A percentile compares a stretch with the other conserved stretches of the same genome.
Evolutionary conservation across 2,329 filamentous ascomycete genomes (phyloP).

Genomic region (Pseudogymnoascus sp.): DNA sequence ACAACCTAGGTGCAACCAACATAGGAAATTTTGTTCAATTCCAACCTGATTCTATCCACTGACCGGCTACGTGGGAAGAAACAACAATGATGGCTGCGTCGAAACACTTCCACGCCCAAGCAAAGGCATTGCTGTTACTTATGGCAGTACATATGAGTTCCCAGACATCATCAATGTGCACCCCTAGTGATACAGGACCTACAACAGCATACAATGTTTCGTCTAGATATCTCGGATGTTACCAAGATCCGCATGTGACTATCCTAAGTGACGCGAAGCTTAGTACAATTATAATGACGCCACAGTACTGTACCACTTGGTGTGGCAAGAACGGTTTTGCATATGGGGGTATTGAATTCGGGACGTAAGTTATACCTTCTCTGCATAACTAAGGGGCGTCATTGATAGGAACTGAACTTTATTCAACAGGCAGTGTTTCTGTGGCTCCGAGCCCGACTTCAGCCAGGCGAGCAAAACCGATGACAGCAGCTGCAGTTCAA

Average conservation of each 20-base stretch:
- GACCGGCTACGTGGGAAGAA: not conserved
- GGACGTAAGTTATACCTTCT: not conserved
- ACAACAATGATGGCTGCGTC: not conserved
- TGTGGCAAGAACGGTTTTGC: not conserved
- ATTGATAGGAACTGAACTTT: not conserved
- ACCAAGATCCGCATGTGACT: not conserved
- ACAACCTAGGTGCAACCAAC: not conserved
- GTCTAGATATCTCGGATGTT: not conserved
- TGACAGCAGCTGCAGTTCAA: not conserved
- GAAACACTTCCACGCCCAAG: not conserved
- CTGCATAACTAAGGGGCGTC: not conserved
- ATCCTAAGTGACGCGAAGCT: not conserved
- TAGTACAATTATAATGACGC: not conserved
- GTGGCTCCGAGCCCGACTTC: not conserved
- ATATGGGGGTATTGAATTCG: not conserved
- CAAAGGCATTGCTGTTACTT: not conserved
- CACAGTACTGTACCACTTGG: not conserved
- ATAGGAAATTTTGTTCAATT: not conserved
- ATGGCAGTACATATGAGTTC: not conserved
- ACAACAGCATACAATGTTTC: not conserved
- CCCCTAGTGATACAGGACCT: too few relatives aligned
- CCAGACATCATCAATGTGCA: not conserved
- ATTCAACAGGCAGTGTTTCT: not conserved
- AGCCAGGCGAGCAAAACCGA: not conserved
- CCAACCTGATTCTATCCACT: not conserved